A percentile compares a stretch with the other conserved stretches of the same genome.
Conservation (phyloP, 805 yeast genomes). For the Zygosaccharomyces lentus region DNA sequence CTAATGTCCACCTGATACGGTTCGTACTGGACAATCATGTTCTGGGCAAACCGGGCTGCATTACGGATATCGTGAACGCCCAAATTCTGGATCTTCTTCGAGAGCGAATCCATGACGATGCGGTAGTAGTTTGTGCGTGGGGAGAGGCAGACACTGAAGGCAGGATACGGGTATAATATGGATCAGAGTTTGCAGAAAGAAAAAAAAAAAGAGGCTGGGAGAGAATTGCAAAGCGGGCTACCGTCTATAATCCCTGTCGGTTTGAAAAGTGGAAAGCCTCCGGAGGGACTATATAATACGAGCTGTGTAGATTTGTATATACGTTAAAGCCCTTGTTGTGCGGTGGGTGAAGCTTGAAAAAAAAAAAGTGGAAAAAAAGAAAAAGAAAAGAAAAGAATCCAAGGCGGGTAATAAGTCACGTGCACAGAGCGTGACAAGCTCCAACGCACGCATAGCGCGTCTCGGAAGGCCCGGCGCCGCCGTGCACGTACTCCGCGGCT, state of each 20-base stretch:
- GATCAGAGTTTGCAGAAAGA: neutral
- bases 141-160: neutral
- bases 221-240: too few species aligned
- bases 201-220: constrained; percentile 2
- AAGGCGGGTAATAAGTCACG: constrained; percentile 6
- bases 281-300: neutral
- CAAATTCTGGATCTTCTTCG: constrained; percentile 34
- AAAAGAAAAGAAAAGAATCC: neutral
- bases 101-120: constrained; percentile 30
- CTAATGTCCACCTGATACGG: constrained; percentile 39
- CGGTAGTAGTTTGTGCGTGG: neutral
- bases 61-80: constrained; percentile 40
- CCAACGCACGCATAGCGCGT: too few species aligned
- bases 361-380: neutral
- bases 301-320: neutral
- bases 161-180: neutral
- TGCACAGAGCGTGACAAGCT: too few species aligned
- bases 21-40: constrained; percentile 37
- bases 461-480: too few species aligned
- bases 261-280: neutral
- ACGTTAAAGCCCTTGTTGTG: neutral
- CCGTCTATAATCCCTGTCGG: neutral
- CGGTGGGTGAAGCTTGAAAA: neutral
- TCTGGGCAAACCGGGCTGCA: constrained; percentile 40
- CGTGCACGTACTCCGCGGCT: too few species aligned